Percentiles rank a stretch among this genome's conserved stretches.
phyloP scores from a whole-genome alignment of 768 basidiomycete species.

The Mycena galopus region DNA sequence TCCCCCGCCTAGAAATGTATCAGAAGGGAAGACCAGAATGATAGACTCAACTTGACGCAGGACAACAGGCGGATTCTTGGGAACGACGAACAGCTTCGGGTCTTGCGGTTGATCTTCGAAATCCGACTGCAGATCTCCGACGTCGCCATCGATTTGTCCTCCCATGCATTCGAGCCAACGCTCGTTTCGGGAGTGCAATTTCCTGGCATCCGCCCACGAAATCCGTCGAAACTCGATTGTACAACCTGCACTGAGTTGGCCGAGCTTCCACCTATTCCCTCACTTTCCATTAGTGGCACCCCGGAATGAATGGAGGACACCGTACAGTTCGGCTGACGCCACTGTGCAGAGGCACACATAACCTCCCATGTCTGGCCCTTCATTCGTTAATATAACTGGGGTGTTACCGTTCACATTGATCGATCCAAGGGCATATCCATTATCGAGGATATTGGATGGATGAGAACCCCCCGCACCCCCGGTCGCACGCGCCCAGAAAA shows the following conservation, averaged over 20 bases:
- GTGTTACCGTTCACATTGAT: constrained; percentile 79
- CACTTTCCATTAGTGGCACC: neutral
- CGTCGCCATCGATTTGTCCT: neutral
- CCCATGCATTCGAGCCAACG: constrained; percentile 48
- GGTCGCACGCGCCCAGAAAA: constrained; percentile 66
- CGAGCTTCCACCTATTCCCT: constrained; percentile 72
- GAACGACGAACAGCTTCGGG: constrained; percentile 54
- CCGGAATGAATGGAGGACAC: neutral
- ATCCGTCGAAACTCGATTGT: constrained; percentile 67
- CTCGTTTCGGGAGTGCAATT: constrained; percentile 39
- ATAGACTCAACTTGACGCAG: constrained; percentile 64
- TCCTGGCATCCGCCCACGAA: constrained; percentile 55
- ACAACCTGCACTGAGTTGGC: constrained; percentile 71
- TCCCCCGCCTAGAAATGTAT: constrained; percentile 66
- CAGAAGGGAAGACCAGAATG: neutral
- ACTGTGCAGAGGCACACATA: constrained; percentile 71
- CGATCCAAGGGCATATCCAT: constrained; percentile 66
- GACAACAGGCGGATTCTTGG: constrained; percentile 49
- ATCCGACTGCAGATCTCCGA: neutral
- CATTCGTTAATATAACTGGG: constrained; percentile 72
- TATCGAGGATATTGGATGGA: constrained; percentile 76
- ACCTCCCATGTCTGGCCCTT: constrained; percentile 75
- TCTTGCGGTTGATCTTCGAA: constrained; percentile 40
- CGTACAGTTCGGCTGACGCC: constrained; percentile 64
- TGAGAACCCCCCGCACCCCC: constrained; percentile 80